Evolutionary conservation across 306 rosid species (phyloP).

Genomic region (Cucumis melo): DNA sequence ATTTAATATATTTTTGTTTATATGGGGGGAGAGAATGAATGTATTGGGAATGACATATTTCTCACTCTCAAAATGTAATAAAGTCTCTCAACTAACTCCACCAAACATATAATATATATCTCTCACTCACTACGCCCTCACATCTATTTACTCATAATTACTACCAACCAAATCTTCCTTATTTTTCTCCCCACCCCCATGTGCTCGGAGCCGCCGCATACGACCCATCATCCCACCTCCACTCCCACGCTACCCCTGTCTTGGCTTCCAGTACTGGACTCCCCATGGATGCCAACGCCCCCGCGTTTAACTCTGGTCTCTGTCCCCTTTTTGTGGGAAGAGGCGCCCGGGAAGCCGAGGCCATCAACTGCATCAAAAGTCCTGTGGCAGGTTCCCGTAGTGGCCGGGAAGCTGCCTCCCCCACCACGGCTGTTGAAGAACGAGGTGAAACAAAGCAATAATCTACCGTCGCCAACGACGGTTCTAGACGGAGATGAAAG

Average conservation of each 20-base stretch:
- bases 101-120: neutral
- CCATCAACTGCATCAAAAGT: slow-evolving; percentile 10
- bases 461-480: neutral
- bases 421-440: slow-evolving; percentile 1
- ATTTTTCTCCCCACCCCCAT: neutral
- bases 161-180: neutral
- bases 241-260: slow-evolving; percentile 27
- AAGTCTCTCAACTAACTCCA: neutral
- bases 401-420: slow-evolving; percentile 19
- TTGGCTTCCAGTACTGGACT: slow-evolving; percentile 21
- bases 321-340: slow-evolving; percentile 87
- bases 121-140: neutral
- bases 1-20: too few species aligned
- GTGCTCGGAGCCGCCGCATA: neutral
- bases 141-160: neutral
- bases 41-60: too few species aligned
- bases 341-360: slow-evolving; percentile 84
- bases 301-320: slow-evolving; percentile 38
- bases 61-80: neutral
- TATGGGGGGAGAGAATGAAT: too few species aligned
- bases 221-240: neutral
- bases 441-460: neutral
- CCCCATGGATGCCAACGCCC: slow-evolving; percentile 26
- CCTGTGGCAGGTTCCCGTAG: slow-evolving; percentile 4
- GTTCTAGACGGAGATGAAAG: neutral